Conservation (phyloP, 2,329 filamentous ascomycete genomes). For the Ceratocystis albifundus region DNA sequence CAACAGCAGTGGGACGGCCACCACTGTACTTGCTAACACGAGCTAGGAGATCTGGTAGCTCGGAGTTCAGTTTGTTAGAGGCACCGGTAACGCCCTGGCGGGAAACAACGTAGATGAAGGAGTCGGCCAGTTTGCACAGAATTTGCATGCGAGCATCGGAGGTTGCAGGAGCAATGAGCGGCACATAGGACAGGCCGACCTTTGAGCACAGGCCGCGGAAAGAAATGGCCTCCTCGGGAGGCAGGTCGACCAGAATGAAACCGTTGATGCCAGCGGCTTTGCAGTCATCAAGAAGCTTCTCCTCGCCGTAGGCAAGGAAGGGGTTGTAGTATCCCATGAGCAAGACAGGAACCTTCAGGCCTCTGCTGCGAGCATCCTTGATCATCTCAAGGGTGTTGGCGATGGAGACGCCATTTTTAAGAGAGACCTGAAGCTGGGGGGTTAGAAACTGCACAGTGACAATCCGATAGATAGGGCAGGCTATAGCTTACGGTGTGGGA, state of each 20-base stretch:
- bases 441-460: constrained; percentile 25
- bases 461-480: constrained; percentile 25
- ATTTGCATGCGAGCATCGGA: constrained; percentile 90
- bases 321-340: constrained; percentile 99
- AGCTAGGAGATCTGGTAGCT: constrained; percentile 67
- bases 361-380: constrained; percentile 62
- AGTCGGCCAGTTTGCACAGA: constrained; percentile 91
- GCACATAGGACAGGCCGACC: constrained; percentile 82
- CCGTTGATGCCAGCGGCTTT: constrained; percentile 79
- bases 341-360: constrained; percentile 70
- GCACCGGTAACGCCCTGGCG: constrained; percentile 94
- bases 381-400: constrained; percentile 71
- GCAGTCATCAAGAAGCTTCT: constrained; percentile 73
- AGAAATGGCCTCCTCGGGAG: constrained; percentile 86
- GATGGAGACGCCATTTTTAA: constrained; percentile 80
- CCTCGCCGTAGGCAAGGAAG: constrained; percentile 85
- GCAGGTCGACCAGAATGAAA: constrained; percentile 92
- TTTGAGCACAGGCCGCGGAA: constrained; percentile 77
- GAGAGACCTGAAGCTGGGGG: constrained; percentile 41
- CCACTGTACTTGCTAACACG: constrained; percentile 88
- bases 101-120: constrained; percentile 97
- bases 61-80: constrained; percentile 66
- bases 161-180: constrained; percentile 88
- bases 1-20: constrained; percentile 79
- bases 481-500: constrained; percentile 56